Percentiles rank a stretch among this genome's conserved stretches.
phyloP scores from a whole-genome alignment of 2,329 filamentous ascomycete species.

The Pseudogymnoascus sp. region DNA sequence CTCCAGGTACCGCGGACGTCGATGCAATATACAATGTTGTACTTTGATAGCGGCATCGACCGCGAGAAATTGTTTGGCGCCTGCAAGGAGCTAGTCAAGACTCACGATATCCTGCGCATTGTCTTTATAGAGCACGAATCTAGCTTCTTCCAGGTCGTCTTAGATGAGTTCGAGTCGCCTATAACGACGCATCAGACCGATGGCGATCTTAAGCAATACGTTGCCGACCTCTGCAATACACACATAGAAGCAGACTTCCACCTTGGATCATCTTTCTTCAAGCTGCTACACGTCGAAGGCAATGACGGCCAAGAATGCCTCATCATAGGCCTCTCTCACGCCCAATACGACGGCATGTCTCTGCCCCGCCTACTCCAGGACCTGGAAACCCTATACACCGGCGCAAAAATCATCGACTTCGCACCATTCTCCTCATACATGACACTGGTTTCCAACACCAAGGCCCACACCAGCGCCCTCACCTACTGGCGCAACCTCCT shows the following conservation, averaged over 20 bases:
- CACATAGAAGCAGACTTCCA: conserved; percentile 32
- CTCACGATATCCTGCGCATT: conserved; percentile 33
- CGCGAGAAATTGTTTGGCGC: conserved; percentile 20
- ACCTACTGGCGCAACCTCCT: conserved; percentile 40
- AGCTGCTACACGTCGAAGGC: conserved; percentile 22
- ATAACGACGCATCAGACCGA: conserved; percentile 23
- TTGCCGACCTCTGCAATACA: conserved; percentile 25
- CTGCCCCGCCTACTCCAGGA: conserved; percentile 30
- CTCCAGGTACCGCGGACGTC: conserved; percentile 29
- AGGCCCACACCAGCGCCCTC: neutral
- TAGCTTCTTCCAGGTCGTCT: conserved; percentile 30
- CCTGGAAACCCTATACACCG: conserved; percentile 29
- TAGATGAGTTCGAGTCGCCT: conserved; percentile 28
- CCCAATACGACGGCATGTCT: conserved; percentile 59
- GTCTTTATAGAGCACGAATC: conserved; percentile 32
- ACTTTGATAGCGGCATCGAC: conserved; percentile 28
- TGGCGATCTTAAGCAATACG: conserved; percentile 28
- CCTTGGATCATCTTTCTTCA: conserved; percentile 33
- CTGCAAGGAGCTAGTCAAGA: conserved; percentile 26
- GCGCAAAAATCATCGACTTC: conserved; percentile 21
- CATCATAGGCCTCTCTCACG: conserved; percentile 43
- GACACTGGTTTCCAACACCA: neutral
- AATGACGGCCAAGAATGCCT: conserved; percentile 28
- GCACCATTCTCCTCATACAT: conserved; percentile 36
- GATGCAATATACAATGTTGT: conserved; percentile 32